Conservation (phyloP, 2,329 filamentous ascomycete genomes). For the Hypomyces perniciosus region DNA sequence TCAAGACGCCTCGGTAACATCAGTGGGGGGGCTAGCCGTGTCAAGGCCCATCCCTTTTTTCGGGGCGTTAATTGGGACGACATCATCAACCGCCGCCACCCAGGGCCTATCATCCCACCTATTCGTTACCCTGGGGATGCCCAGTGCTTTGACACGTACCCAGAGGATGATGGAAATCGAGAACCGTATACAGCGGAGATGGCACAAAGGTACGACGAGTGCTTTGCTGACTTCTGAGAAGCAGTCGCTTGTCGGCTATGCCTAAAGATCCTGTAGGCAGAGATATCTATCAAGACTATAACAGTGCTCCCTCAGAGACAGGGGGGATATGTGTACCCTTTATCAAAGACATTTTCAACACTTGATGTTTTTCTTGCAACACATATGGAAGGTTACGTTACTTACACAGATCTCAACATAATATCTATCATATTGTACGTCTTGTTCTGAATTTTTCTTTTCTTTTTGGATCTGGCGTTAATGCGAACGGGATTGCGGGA, state of each 20-base stretch:
- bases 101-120: conserved; percentile 70
- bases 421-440: neutral
- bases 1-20: conserved; percentile 74
- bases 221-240: conserved; percentile 63
- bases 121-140: conserved; percentile 67
- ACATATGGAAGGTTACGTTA: too few species aligned
- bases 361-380: neutral
- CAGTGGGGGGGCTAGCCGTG: conserved; percentile 62
- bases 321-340: too few species aligned
- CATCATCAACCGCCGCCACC: conserved; percentile 55
- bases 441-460: neutral
- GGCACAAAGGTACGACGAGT: conserved; percentile 61
- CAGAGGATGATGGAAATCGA: conserved; percentile 62
- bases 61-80: conserved; percentile 67
- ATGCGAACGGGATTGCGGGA: neutral
- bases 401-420: neutral
- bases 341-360: neutral
- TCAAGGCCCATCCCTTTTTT: conserved; percentile 76
- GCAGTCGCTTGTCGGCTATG: neutral
- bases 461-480: neutral
- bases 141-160: conserved; percentile 76
- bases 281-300: too few species aligned
- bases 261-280: neutral
- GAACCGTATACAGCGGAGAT: conserved; percentile 66
- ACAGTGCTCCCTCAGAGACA: too few species aligned